phyloP scores from a whole-genome alignment of 208 protist species.

The Acanthamoeba triangularis region DNA sequence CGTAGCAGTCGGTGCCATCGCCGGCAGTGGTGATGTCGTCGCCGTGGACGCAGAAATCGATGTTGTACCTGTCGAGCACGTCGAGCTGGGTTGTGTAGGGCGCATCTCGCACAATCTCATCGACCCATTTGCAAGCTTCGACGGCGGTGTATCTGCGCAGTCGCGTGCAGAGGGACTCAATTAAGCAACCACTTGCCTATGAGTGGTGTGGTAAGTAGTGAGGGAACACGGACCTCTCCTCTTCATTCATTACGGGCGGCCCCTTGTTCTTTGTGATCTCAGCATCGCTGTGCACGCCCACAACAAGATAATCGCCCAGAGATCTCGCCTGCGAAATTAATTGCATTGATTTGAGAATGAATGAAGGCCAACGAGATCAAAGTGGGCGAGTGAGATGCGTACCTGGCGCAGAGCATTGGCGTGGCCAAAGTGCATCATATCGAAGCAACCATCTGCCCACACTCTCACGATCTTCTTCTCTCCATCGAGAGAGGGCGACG shows the following conservation, averaged over 20 bases:
- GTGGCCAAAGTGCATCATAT: conserved; percentile 98
- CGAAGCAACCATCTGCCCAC: conserved; percentile 98
- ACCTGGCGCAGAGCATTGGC: conserved; percentile 72
- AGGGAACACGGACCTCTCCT: conserved; percentile 92
- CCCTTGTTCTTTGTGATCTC: conserved; percentile 98
- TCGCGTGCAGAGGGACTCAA: background rate
- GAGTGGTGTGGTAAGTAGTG: background rate
- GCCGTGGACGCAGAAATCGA: conserved; percentile 98
- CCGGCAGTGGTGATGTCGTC: conserved; percentile 98
- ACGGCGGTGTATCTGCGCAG: conserved; percentile 92
- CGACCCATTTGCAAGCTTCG: conserved; percentile 98
- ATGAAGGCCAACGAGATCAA: background rate
- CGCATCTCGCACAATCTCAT: conserved; percentile 97
- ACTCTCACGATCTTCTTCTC: conserved; percentile 86
- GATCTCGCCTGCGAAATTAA: conserved; percentile 89
- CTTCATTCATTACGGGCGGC: conserved; percentile 97
- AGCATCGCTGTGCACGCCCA: conserved; percentile 97
- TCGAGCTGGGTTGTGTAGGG: conserved; percentile 93
- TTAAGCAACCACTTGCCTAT: background rate
- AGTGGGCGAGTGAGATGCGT: background rate
- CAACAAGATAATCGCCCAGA: conserved; percentile 97
- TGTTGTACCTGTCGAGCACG: conserved; percentile 94
- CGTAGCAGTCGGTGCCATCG: conserved; percentile 97
- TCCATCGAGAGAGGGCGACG: background rate
- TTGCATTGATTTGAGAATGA: background rate